Evolutionary conservation across 2,329 filamentous ascomycete species (phyloP), one percentile per base, ranked within the genome.

Genomic region (Neopestalotiopsis rosae): DNA sequence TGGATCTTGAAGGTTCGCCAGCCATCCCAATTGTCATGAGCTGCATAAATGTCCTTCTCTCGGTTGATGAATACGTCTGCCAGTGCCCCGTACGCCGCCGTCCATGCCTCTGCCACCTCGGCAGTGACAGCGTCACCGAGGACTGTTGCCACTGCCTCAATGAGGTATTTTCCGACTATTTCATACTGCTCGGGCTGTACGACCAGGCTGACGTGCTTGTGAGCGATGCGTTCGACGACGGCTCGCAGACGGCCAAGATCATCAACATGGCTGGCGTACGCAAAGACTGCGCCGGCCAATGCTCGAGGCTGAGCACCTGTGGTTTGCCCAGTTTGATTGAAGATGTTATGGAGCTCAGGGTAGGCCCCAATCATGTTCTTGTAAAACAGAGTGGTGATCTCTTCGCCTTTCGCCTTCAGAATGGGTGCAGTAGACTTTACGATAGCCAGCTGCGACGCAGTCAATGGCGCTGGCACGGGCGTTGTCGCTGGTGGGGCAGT

Each of bases 391-490:
- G 83, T 85, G n/a, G 92, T 94, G 79, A 95, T 93, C 61, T 85
- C 82, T 20, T 83, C 83, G 79, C 92, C 93, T 77, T 94, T 88
- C 70, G 89, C 84, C 71, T 89, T 86, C 7, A 95, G 86, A 20
- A 94, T 86, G 2, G 93, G 93, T 52, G 90, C 92, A 1, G 93
- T 95, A 49, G 92, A 85, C 80, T 94, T 95, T 83, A 96, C 90
- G 73, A 92, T 90, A 70, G 86, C 81, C 71, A 91, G 85, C 82
- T 95, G 92, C 49, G 86, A 82, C 32, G 86, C 81, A 12, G 90
- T 90, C 69, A 94, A 82, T 52, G 76, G 73, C n/a, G 74, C 69
- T 68, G 87, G 76, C 83, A 85, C 52, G 17, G 34, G 38, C 42
- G 17, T 17, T 24, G 34, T 9, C 28, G n/a, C 20, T 24, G 17